Conservation (phyloP, 1,284 basidiomycete genomes). For the Boletus mariae region DNA sequence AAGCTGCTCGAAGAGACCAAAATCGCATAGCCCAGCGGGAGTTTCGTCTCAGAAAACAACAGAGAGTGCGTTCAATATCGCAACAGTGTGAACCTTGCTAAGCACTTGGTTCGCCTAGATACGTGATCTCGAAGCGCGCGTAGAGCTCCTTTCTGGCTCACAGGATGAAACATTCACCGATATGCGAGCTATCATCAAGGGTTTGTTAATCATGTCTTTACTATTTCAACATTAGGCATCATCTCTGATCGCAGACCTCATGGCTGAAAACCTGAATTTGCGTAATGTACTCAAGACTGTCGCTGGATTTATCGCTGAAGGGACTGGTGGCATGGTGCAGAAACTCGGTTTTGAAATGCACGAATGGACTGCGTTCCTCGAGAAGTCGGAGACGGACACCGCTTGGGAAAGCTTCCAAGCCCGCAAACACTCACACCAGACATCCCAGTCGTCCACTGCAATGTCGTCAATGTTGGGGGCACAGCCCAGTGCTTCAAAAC, state of each 20-base stretch:
- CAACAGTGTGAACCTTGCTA: slow-evolving; percentile 1
- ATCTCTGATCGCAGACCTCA: slow-evolving; percentile 54
- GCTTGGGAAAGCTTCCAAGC: slow-evolving; percentile 84
- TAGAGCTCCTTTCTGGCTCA: slow-evolving; percentile 85
- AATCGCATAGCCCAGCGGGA: slow-evolving; percentile 92
- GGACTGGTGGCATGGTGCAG: slow-evolving; percentile 69
- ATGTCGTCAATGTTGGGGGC: slow-evolving; percentile 31
- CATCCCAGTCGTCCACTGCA: slow-evolving; percentile 26
- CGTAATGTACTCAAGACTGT: slow-evolving; percentile 75
- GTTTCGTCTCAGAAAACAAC: slow-evolving; percentile 87
- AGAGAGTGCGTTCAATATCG: slow-evolving; percentile 48
- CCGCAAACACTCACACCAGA: slow-evolving; percentile 41
- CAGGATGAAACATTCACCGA: slow-evolving; percentile 84
- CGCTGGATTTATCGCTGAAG: slow-evolving; percentile 80
- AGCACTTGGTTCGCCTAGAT: slow-evolving; percentile 50
- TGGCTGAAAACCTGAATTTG: slow-evolving; percentile 84
- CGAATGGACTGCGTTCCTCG: slow-evolving; percentile 78
- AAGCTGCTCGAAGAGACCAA: slow-evolving; percentile 82
- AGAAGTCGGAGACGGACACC: slow-evolving; percentile 85
- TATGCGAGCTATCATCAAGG: slow-evolving; percentile 77
- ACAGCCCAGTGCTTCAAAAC: slow-evolving; percentile 30
- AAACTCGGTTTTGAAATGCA: slow-evolving; percentile 75
- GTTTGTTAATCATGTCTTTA: slow-evolving; percentile 33
- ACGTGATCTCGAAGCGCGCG: slow-evolving; percentile 87
- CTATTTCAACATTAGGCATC: slow-evolving; percentile 5